Base-by-base conservation (phyloP, 192 early-diverging fungal genomes). In the Ambispora gerdemannii region DNA sequence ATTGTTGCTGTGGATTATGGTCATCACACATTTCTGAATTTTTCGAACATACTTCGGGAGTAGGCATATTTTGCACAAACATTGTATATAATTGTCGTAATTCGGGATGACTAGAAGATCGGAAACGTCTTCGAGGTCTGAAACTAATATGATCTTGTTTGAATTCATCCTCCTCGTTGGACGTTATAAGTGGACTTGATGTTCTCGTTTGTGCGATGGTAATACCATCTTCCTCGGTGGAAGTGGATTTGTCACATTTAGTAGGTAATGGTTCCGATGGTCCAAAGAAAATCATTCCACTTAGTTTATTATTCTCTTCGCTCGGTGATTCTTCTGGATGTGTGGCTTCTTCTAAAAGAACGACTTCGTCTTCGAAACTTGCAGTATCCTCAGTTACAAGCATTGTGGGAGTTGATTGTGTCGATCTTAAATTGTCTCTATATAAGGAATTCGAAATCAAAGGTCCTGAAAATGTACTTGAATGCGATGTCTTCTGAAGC, bases 51-150 rank as follows among this genome's bases (percentile, higher is more conserved):
- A n/a, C n/a, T 43, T 43, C 38, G 38, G 38, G 38, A 10, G 38
- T 43, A 6, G 38, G 38, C 7, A 15, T 15, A 43, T 43, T 43
- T 10, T 10, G 15, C 7, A 15, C 7, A 43, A 15, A 43, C 6
- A 43, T 43, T 43, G 38, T 59, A 59, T 4, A 33, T 3, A 64
- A 38, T 49, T 64, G 63, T 49, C 35, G n/a, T 25, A 64, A 25
- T 36, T 64, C 63, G n/a, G 63, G 63, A 22, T 64, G n/a, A 64
- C 63, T 64, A 24, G 43, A 47, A 3, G 63, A 64, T 11, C 63
- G 30, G 10, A 15, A 19, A 25, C 25, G 56, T 59, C 17, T 22
- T 0, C 25, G 4, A 11, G 25, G 31, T 13, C 10, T 59, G 17
- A 3, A 30, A 30, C 30, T 19, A 31, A 13, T 22, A 17, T 59